phyloP scores from a whole-genome alignment of 2,329 filamentous ascomycete genomes.

The Alternaria burnsii region DNA sequence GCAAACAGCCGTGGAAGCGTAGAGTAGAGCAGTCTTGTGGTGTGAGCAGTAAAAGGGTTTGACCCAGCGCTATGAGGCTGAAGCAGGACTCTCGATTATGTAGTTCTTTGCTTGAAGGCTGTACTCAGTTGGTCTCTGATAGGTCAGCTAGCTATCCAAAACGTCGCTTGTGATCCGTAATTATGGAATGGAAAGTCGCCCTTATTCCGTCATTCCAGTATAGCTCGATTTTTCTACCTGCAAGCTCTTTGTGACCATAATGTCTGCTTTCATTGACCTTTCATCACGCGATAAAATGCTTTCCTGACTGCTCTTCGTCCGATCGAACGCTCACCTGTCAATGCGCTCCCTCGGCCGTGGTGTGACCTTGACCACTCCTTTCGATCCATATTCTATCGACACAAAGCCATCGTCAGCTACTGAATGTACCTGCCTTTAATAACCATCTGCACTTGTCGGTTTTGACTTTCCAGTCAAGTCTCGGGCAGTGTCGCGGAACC shows the following conservation, averaged over 20 bases:
- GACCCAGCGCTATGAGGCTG: too few relatives aligned
- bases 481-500: constrained; percentile 37
- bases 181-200: too few relatives aligned
- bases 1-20: too few relatives aligned
- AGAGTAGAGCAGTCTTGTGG: too few relatives aligned
- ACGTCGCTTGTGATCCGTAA: too few relatives aligned
- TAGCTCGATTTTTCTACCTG: not conserved
- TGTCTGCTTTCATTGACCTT: not conserved
- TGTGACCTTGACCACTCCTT: not conserved
- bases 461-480: not conserved
- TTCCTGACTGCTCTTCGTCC: not conserved
- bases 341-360: not conserved
- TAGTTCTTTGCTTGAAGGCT: too few relatives aligned
- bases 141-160: too few relatives aligned
- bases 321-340: not conserved
- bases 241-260: not conserved
- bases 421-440: not conserved
- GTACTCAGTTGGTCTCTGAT: too few relatives aligned
- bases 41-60: too few relatives aligned
- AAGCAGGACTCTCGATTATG: too few relatives aligned
- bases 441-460: not conserved
- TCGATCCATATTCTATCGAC: not conserved
- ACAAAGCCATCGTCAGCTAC: not conserved
- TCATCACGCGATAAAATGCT: not conserved
- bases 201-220: too few relatives aligned